These are phyloP conservation scores for Russula virescens DNA, from an alignment of 768 basidiomycete species.

Conservation along the genomic window DNA sequence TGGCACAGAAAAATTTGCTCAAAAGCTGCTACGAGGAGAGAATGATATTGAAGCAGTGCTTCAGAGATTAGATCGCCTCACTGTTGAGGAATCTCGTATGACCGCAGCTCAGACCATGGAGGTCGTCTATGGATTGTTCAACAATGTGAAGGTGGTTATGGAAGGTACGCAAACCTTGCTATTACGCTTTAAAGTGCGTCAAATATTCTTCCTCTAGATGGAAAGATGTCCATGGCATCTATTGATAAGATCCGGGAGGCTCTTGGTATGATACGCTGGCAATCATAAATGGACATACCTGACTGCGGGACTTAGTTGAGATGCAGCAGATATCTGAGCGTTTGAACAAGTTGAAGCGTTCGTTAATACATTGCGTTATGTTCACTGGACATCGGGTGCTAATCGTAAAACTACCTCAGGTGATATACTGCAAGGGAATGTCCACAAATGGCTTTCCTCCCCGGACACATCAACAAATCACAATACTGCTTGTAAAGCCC, in stretches of 20 bases:
- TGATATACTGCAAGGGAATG: background rate
- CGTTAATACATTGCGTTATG: background rate
- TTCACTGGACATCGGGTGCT: background rate
- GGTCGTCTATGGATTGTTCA: no score
- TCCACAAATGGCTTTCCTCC: constrained; percentile 2
- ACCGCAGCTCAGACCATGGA: background rate
- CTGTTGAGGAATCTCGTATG: constrained; percentile 3
- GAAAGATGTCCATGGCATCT: constrained; percentile 6
- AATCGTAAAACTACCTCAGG: background rate
- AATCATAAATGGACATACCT: background rate
- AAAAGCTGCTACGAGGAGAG: no score
- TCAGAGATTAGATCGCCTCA: constrained; percentile 5
- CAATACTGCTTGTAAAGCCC: no score
- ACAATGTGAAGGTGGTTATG: constrained; percentile 6
- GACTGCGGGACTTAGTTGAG: background rate
- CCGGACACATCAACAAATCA: no score
- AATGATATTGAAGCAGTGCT: background rate
- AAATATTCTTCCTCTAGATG: background rate
- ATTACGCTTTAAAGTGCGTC: no score
- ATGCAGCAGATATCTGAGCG: no score
- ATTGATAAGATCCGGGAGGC: background rate
- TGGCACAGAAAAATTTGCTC: no score
- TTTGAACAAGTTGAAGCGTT: constrained; percentile 6
- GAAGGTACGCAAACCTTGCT: background rate
- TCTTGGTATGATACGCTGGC: no score